phyloP scores from a whole-genome alignment of 257 asterid genomes.

The Salvia splendens region DNA sequence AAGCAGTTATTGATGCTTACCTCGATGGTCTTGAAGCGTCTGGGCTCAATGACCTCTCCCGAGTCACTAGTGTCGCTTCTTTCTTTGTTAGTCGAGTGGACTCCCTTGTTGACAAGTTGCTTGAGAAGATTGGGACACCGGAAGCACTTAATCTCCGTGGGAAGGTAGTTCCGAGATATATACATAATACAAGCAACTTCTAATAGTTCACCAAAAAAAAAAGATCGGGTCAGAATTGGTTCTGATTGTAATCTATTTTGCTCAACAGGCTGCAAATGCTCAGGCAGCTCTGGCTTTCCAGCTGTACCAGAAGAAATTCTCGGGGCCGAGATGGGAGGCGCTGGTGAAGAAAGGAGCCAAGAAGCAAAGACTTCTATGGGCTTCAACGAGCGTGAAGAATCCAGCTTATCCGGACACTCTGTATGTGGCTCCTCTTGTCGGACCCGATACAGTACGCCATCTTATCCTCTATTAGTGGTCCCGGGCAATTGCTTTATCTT shows the following conservation, averaged over 20 bases:
- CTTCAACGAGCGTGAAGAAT: slow-evolving; percentile 98
- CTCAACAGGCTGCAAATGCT: slow-evolving; percentile 92
- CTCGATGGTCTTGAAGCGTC: slow-evolving; percentile 98
- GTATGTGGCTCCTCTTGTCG: slow-evolving; percentile 98
- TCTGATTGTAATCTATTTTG: slow-evolving; percentile 4
- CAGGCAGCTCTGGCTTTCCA: slow-evolving; percentile 94
- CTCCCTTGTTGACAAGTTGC: slow-evolving; percentile 93
- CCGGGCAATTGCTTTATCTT: background rate
- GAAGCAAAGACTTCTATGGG: slow-evolving; percentile 98
- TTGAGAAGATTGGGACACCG: slow-evolving; percentile 90
- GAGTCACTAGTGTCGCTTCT: slow-evolving; percentile 95
- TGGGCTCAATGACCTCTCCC: slow-evolving; percentile 87
- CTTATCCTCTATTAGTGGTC: slow-evolving; percentile 39
- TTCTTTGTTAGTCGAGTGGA: slow-evolving; percentile 98
- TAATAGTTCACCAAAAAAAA: background rate
- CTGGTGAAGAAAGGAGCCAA: slow-evolving; percentile 98
- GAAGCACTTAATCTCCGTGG: slow-evolving; percentile 98
- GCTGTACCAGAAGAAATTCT: slow-evolving; percentile 93
- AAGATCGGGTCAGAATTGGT: slow-evolving; percentile 12
- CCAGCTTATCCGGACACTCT: slow-evolving; percentile 97
- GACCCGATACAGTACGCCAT: slow-evolving; percentile 89
- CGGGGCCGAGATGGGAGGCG: slow-evolving; percentile 99
- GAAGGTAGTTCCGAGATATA: slow-evolving; percentile 56
- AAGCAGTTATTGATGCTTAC: slow-evolving; percentile 98
- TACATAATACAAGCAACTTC: background rate